Conservation (phyloP, 768 basidiomycete species). For the Punctularia strigosozonata region DNA sequence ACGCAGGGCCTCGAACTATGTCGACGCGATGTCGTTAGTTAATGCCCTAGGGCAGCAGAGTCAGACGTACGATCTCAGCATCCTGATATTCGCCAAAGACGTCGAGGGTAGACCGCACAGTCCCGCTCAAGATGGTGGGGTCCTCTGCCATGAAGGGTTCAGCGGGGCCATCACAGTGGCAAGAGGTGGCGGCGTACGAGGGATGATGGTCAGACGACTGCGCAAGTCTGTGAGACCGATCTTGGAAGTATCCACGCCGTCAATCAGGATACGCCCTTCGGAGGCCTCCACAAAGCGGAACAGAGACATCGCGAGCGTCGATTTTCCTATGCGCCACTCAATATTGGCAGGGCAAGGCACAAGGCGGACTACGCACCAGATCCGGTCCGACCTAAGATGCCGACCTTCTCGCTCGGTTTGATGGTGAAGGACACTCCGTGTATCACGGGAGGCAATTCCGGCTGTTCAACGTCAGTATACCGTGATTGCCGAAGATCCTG, state of each 20-base stretch:
- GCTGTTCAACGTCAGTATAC: conserved; percentile 28
- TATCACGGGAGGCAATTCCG: conserved; percentile 77
- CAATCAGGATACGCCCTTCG: conserved; percentile 62
- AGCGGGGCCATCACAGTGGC: not conserved
- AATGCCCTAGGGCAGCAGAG: not conserved
- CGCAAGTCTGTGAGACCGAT: conserved; percentile 79
- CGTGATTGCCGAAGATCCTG: not conserved
- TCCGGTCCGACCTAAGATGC: conserved; percentile 58
- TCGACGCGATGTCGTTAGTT: conserved; percentile 1
- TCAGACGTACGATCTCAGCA: conserved; percentile 53
- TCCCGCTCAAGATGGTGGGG: conserved; percentile 79
- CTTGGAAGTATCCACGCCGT: conserved; percentile 66
- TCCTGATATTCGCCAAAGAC: conserved; percentile 84
- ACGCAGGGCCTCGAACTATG: conserved; percentile 71
- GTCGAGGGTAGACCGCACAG: conserved; percentile 71
- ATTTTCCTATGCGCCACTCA: no score
- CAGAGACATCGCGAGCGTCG: conserved; percentile 72
- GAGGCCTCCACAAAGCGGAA: conserved; percentile 85
- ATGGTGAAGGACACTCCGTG: conserved; percentile 70
- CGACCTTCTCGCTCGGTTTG: conserved; percentile 68
- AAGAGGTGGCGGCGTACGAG: conserved; percentile 32
- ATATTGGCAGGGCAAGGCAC: no score
- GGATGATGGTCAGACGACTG: conserved; percentile 64
- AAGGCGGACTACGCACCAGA: no score
- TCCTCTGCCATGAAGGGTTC: conserved; percentile 44